A percentile compares a stretch with the other conserved stretches of the same genome.
phyloP scores from a whole-genome alignment of 345 rosid species.

The Sonneratia caseolaris region DNA sequence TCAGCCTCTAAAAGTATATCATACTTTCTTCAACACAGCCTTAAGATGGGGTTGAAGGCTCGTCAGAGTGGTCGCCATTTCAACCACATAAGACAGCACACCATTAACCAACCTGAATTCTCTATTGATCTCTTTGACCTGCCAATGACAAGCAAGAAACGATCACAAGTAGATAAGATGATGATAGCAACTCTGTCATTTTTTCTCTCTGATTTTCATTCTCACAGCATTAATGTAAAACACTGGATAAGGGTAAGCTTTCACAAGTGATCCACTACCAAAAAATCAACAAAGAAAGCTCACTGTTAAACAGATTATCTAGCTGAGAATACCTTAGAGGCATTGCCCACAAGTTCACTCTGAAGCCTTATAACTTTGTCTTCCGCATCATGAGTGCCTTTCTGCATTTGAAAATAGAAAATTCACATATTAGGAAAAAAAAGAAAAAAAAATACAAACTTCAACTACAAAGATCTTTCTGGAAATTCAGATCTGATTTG shows the following conservation, averaged over 20 bases:
- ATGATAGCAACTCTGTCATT: background rate
- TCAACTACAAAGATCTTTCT: background rate
- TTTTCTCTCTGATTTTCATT: background rate
- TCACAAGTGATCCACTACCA: background rate
- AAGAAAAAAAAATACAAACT: background rate
- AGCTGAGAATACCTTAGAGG: slow-evolving; percentile 45
- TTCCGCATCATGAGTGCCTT: slow-evolving; percentile 35
- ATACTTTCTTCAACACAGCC: slow-evolving; percentile 37
- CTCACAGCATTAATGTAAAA: background rate
- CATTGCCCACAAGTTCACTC: slow-evolving; percentile 62
- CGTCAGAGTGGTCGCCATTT: slow-evolving; percentile 36
- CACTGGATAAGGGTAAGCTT: background rate
- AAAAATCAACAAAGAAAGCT: background rate
- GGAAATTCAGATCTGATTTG: background rate
- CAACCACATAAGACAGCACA: slow-evolving; percentile 35
- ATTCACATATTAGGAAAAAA: too few species aligned
- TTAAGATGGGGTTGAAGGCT: slow-evolving; percentile 37
- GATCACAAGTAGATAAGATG: background rate
- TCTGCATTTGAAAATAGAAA: slow-evolving; percentile 18
- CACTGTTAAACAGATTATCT: background rate
- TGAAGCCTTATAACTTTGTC: slow-evolving; percentile 42
- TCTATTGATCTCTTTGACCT: slow-evolving; percentile 51
- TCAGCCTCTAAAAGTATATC: background rate
- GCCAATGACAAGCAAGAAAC: background rate
- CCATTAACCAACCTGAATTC: slow-evolving; percentile 39